Conservation (phyloP, 176 grass and related monocot species). For the Poa annua region DNA sequence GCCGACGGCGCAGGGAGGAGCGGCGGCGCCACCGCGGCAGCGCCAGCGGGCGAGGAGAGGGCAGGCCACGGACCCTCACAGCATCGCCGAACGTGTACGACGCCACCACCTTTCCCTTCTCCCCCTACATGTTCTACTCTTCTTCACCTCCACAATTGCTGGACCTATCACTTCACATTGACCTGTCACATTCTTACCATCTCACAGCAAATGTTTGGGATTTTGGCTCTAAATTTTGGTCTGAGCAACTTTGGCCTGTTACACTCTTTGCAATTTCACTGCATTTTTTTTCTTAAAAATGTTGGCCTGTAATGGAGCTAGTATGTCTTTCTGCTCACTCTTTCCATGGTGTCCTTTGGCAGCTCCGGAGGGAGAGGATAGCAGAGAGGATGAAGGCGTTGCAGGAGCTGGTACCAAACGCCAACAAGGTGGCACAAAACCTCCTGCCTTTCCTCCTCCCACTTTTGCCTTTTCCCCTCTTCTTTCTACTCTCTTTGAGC, state of each 20-base stretch:
- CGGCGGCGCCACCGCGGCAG: slow-evolving; percentile 59
- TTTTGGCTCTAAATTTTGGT: not conserved
- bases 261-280: not conserved
- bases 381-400: slow-evolving; percentile 98
- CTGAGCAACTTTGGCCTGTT: not conserved
- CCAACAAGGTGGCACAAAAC: slow-evolving; percentile 74
- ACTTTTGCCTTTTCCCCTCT: slow-evolving; percentile 24
- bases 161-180: slow-evolving; percentile 23
- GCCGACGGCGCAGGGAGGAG: not conserved
- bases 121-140: not conserved
- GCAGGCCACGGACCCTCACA: slow-evolving; percentile 87
- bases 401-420: slow-evolving; percentile 85
- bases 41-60: slow-evolving; percentile 70
- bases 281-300: not conserved
- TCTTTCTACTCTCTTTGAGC: slow-evolving; percentile 38
- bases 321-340: slow-evolving; percentile 22
- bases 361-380: slow-evolving; percentile 98
- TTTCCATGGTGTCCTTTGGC: slow-evolving; percentile 41
- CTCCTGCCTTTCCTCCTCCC: slow-evolving; percentile 24
- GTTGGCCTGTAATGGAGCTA: not conserved
- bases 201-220: not conserved
- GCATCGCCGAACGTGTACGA: slow-evolving; percentile 93
- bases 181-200: slow-evolving; percentile 16
- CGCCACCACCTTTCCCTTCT: slow-evolving; percentile 50
- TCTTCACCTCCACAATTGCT: slow-evolving; percentile 29